Conservation (phyloP, 2,329 filamentous ascomycete species). For the Salinomyces thailandicus region DNA sequence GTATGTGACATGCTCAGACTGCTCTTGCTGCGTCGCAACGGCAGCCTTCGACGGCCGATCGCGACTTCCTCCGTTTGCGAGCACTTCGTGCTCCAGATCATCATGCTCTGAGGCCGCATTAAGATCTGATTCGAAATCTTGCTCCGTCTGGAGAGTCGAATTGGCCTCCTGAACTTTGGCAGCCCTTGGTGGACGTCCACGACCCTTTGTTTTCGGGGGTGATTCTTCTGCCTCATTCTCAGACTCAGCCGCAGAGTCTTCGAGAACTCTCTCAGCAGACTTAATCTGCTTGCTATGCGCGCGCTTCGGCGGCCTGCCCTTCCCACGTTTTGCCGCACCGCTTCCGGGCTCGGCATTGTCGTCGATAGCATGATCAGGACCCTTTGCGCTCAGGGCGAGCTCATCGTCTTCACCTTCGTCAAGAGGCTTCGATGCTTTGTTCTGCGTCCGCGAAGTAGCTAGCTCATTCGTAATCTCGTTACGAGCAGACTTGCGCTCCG, state of each 20-base stretch:
- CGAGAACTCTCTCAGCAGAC: neutral
- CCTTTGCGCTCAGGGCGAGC: constrained; percentile 10
- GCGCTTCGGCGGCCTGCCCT: constrained; percentile 24
- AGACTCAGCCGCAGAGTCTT: neutral
- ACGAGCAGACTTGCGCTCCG: constrained; percentile 16
- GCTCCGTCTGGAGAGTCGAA: no score
- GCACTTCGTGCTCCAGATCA: constrained; percentile 10
- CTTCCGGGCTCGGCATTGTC: neutral
- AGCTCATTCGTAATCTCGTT: constrained; percentile 9
- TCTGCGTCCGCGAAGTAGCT: constrained; percentile 4
- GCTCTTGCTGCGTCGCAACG: neutral
- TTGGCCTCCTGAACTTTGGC: no score
- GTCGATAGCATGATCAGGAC: neutral
- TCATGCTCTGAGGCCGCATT: constrained; percentile 1
- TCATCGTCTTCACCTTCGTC: constrained; percentile 17
- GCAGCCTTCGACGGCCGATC: neutral
- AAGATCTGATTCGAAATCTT: no score
- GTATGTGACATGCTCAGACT: no score
- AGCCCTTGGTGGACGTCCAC: neutral
- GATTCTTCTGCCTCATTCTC: constrained; percentile 9
- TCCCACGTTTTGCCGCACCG: constrained; percentile 31
- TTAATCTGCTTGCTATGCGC: constrained; percentile 5
- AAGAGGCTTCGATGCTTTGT: constrained; percentile 11
- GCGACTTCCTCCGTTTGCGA: constrained; percentile 4
- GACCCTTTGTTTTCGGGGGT: constrained; percentile 8